Percentiles rank a stretch among this genome's conserved stretches.
These are phyloP conservation scores for Lobosporangium transversale DNA, from an alignment of 192 early-diverging fungal species.

Conservation along the genomic window DNA sequence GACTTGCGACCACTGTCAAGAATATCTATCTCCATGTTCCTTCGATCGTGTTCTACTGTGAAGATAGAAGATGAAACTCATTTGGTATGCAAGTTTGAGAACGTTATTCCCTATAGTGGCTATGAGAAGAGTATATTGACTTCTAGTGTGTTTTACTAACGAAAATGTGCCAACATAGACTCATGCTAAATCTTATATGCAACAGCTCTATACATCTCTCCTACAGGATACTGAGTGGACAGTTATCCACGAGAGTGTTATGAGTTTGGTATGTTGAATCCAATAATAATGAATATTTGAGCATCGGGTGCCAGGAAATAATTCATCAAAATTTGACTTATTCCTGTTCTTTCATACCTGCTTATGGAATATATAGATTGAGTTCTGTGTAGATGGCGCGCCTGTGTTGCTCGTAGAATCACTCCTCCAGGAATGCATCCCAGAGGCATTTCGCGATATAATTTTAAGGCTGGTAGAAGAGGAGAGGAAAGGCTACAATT, in stretches of 20 bases:
- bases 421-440: not conserved
- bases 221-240: conserved; percentile 11
- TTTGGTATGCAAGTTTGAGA: conserved; percentile 4
- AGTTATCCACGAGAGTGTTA: conserved; percentile 14
- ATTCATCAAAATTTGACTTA: too few relatives aligned
- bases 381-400: not conserved
- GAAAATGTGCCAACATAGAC: not conserved
- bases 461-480: not conserved
- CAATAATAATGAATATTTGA: too few relatives aligned
- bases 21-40: conserved; percentile 11
- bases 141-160: not conserved
- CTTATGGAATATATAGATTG: too few relatives aligned
- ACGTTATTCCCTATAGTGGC: not conserved
- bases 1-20: conserved; percentile 13
- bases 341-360: too few relatives aligned
- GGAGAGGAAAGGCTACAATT: not conserved
- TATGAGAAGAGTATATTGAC: not conserved
- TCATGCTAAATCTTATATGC: not conserved
- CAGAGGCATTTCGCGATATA: not conserved
- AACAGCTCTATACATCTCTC: conserved; percentile 5
- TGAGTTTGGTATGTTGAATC: conserved; percentile 14
- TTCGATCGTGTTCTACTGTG: conserved; percentile 13
- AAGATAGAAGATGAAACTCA: conserved; percentile 1
- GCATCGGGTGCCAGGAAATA: too few relatives aligned
- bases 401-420: not conserved